Percentiles rank a stretch among this genome's conserved stretches.
Conservation (phyloP, 768 basidiomycete species). For the Tricholoma hemisulphureum region DNA sequence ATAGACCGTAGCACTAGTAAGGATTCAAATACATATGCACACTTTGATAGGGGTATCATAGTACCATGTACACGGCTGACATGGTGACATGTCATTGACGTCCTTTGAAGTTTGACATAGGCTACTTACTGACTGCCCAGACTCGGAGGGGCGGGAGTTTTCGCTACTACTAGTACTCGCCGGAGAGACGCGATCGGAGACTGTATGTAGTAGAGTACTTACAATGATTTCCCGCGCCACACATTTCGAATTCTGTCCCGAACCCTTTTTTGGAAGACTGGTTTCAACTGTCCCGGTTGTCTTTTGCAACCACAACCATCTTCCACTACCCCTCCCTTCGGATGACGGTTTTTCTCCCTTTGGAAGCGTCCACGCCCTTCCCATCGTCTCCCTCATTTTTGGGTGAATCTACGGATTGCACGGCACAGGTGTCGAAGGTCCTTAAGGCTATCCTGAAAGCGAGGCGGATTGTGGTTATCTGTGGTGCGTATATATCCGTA, state of each 20-base stretch:
- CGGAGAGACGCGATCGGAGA: conserved; percentile 5
- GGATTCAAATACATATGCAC: too few species aligned
- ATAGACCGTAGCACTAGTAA: too few species aligned
- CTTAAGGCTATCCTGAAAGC: conserved; percentile 74
- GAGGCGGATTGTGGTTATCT: conserved; percentile 80
- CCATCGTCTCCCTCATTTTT: conserved; percentile 60
- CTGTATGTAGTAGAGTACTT: background rate
- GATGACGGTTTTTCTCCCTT: conserved; percentile 68
- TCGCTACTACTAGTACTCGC: background rate
- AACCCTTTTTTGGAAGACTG: conserved; percentile 12
- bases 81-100: too few species aligned
- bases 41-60: too few species aligned
- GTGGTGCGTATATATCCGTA: conserved; percentile 52
- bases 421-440: conserved; percentile 49
- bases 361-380: conserved; percentile 45
- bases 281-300: conserved; percentile 8
- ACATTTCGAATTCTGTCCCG: conserved; percentile 8
- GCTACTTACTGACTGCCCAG: too few species aligned
- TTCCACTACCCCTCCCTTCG: conserved; percentile 11
- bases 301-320: conserved; percentile 17
- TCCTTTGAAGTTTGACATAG: too few species aligned
- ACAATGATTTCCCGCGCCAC: conserved; percentile 25
- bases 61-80: too few species aligned
- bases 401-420: conserved; percentile 42
- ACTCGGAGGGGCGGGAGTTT: too few species aligned